Percentiles rank a stretch among this genome's conserved stretches.
Conservation (phyloP, 176 grass and related monocot genomes). For the Pontederia paniculata region DNA sequence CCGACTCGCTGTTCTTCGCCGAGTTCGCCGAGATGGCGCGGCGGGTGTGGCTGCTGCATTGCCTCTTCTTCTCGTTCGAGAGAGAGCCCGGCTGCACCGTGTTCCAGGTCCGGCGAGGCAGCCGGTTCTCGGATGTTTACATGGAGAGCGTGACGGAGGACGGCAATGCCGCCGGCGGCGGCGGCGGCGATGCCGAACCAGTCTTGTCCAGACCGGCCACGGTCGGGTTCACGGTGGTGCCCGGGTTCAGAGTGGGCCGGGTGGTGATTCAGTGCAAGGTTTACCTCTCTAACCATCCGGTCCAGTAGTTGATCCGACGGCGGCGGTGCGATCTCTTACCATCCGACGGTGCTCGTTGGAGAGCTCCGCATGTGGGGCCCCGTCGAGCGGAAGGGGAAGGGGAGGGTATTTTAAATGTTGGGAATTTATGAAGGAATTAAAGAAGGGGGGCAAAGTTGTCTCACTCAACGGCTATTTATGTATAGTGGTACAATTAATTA, state of each 20-base stretch:
- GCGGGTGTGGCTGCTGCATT: conserved; percentile 83
- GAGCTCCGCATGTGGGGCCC: not conserved
- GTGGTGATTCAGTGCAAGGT: conserved; percentile 73
- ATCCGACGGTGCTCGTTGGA: not conserved
- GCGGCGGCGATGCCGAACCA: not conserved
- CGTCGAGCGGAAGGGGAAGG: not conserved
- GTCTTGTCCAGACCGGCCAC: not conserved
- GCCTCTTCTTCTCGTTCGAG: conserved; percentile 83
- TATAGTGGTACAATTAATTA: too few relatives aligned
- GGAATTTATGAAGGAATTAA: too few relatives aligned
- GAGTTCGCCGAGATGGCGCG: conserved; percentile 76
- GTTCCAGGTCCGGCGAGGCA: conserved; percentile 45
- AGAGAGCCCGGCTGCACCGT: conserved; percentile 30
- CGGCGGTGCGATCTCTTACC: not conserved
- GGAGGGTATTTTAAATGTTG: not conserved
- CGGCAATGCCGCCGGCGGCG: conserved; percentile 12
- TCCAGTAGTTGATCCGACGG: not conserved
- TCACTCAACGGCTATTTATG: too few relatives aligned
- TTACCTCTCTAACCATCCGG: conserved; percentile 29
- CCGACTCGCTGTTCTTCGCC: conserved; percentile 66
- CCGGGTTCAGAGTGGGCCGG: conserved; percentile 58
- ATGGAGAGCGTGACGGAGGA: conserved; percentile 66
- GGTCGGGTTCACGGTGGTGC: conserved; percentile 75
- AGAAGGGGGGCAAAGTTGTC: too few relatives aligned
- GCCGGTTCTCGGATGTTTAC: conserved; percentile 76